A percentile compares a stretch with the other conserved stretches of the same genome.
phyloP scores from a whole-genome alignment of 106 monocot species.

The Platanthera guangdongensis region DNA sequence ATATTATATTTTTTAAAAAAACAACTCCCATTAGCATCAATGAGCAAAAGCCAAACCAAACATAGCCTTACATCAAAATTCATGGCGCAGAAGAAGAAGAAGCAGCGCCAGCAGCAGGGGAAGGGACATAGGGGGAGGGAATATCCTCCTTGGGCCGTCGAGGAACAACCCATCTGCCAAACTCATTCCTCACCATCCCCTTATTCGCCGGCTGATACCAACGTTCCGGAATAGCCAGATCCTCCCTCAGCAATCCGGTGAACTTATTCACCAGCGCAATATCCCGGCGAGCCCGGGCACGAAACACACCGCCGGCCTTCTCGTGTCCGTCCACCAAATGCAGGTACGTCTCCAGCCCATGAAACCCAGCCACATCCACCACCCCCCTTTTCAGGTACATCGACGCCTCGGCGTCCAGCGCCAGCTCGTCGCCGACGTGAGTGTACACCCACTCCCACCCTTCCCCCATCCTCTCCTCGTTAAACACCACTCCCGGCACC shows the following conservation, averaged over 20 bases:
- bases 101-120: background rate
- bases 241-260: slow-evolving; percentile 35
- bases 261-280: slow-evolving; percentile 66
- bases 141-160: slow-evolving; percentile 34
- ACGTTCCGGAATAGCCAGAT: slow-evolving; percentile 37
- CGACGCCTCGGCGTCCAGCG: slow-evolving; percentile 27
- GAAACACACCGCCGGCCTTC: slow-evolving; percentile 19
- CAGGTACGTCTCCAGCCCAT: slow-evolving; percentile 61
- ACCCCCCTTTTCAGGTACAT: slow-evolving; percentile 37
- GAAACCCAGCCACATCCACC: slow-evolving; percentile 35
- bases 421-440: slow-evolving; percentile 44
- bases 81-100: background rate
- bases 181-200: slow-evolving; percentile 30
- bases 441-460: slow-evolving; percentile 43
- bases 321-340: slow-evolving; percentile 53
- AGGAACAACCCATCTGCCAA: slow-evolving; percentile 39
- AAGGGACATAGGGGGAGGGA: slow-evolving; percentile 18
- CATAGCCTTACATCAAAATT: no score
- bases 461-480: slow-evolving; percentile 29
- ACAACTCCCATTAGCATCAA: no score
- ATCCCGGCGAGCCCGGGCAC: slow-evolving; percentile 37
- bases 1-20: no score
- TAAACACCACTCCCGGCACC: slow-evolving; percentile 52
- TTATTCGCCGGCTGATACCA: slow-evolving; percentile 45
- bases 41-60: no score